Conservation (phyloP, 192 early-diverging fungal species). For the Coemansia sp. region DNA sequence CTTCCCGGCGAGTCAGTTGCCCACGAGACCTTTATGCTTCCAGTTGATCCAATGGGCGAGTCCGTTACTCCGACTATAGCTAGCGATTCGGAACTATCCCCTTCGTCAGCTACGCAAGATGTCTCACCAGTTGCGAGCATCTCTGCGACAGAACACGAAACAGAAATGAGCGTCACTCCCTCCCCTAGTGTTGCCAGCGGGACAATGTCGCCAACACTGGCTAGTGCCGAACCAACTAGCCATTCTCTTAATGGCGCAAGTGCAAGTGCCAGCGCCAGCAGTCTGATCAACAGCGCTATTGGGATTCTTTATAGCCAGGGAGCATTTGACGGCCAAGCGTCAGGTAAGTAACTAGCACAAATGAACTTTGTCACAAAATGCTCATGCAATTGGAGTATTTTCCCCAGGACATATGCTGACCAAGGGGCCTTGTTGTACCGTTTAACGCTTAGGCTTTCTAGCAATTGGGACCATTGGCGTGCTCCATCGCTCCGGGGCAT, state of each 20-base stretch:
- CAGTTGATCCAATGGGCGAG: slow-evolving; percentile 3
- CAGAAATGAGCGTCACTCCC: not conserved
- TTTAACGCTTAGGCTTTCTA: not conserved
- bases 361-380: not conserved
- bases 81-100: not conserved
- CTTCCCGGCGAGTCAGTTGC: slow-evolving; percentile 41
- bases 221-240: slow-evolving; percentile 9
- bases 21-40: slow-evolving; percentile 42
- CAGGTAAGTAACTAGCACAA: not conserved
- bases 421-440: not conserved
- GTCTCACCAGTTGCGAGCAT: not conserved
- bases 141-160: not conserved
- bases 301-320: not conserved
- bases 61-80: not conserved
- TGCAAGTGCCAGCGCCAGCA: not conserved
- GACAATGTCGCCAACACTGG: slow-evolving; percentile 1
- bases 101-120: not conserved
- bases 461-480: not conserved
- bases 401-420: not conserved
- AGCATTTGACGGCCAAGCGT: slow-evolving; percentile 5
- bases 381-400: too few species aligned
- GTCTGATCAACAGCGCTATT: slow-evolving; percentile 1
- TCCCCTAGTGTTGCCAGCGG: not conserved
- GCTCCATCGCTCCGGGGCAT: not conserved
- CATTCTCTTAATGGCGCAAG: slow-evolving; percentile 7